Evolutionary conservation across 371 early-diverging fungal genomes (phyloP), one percentile per base, ranked within the genome.

Genomic region (Saksenaea vasiformis): DNA sequence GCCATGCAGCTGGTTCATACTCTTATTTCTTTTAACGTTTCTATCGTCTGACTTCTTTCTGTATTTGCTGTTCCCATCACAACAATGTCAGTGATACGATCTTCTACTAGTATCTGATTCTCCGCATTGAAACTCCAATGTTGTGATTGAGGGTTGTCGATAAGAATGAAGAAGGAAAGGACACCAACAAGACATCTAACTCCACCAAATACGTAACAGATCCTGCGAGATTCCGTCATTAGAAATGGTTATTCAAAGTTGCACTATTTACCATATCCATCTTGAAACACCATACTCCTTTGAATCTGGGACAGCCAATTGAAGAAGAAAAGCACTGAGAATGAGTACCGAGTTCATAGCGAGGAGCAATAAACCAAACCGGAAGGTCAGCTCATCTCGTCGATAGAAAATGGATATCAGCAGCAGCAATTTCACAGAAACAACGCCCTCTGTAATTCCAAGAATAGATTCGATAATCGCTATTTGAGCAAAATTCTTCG

Each of bases 271-370:
- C 80, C 87, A 87, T 66, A 73, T 72, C 87, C 89, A 87, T 14
- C 64, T 56, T 15, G 56, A 19, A 13, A 85, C 61, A 27, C 68
- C 71, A 11, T 63, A 64, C 71, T 11, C 82, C 86, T 31, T 82
- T 78, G 13, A 86, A 83, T 3, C 84, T 73, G 8, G 85, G 73
- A 0, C 86, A 88, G 56, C n/a, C 85, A 86, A 13, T 85, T 71
- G n/a, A 78, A 70, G 3, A 79, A 68, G 43, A 85, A n/a, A 19
- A 47, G 0, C 4, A 31, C 19, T 22, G 7, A 31, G 31, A 7
- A 31, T 31, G 31, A 31, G 4, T 7, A 31, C 2, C 31, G 7
- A 31, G 31, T 31, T 73, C 38, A 72, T 74, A 41, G 66, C 77
- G 9, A 75, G 67, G 73, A 73, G 3, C 8, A 4, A 35, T 9